A percentile compares a stretch with the other conserved stretches of the same genome.
Evolutionary conservation across 2,329 filamentous ascomycete species (phyloP).

Genomic region (Lecanicillium sp.): DNA sequence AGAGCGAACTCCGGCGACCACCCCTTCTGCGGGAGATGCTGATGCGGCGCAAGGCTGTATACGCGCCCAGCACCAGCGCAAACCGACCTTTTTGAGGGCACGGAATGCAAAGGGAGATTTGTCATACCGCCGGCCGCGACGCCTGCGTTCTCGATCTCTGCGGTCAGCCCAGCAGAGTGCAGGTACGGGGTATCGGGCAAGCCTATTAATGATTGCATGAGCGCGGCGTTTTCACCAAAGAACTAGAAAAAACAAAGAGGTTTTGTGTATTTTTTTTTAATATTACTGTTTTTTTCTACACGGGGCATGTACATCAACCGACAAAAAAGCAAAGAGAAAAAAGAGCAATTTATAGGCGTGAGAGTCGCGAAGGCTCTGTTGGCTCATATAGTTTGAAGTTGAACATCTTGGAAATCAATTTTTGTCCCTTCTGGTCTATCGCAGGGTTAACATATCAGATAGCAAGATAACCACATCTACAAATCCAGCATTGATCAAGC

Average conservation of each 20-base stretch:
- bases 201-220: slow-evolving; percentile 20
- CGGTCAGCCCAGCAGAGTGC: neutral
- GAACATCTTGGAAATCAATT: too few relatives aligned
- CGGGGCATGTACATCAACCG: neutral
- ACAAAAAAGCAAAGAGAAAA: neutral
- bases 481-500: too few relatives aligned
- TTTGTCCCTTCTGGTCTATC: too few relatives aligned
- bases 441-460: too few relatives aligned
- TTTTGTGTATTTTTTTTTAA: slow-evolving; percentile 8
- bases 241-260: neutral
- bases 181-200: neutral
- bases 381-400: too few relatives aligned
- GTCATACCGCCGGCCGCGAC: neutral
- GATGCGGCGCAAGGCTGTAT: neutral
- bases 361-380: too few relatives aligned
- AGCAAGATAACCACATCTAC: too few relatives aligned
- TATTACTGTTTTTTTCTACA: slow-evolving; percentile 3
- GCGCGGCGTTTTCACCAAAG: slow-evolving; percentile 22
- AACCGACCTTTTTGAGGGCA: neutral
- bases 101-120: neutral
- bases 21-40: too few relatives aligned
- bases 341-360: neutral
- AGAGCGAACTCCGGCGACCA: neutral
- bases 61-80: neutral
- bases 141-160: neutral